Evolutionary conservation across 108 stramenopile species (phyloP).

Genomic region (Cylindrotheca fusiformis): DNA sequence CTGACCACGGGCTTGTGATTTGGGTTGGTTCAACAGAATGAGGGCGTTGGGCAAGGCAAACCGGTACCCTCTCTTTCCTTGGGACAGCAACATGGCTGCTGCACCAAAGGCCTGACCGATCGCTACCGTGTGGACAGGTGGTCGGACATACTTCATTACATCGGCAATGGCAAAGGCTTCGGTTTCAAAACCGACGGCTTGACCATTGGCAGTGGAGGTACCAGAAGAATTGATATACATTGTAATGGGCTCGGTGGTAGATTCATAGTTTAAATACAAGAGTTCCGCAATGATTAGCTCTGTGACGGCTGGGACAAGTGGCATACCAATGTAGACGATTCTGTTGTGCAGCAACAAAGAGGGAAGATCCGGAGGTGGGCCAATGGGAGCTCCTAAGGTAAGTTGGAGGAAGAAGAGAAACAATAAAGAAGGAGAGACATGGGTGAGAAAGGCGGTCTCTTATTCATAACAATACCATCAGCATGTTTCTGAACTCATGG

Average conservation of each 20-base stretch:
- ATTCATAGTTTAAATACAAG: constrained; percentile 94
- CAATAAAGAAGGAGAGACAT: constrained; percentile 12
- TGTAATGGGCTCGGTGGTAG: constrained; percentile 83
- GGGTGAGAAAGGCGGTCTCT: not conserved
- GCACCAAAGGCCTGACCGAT: constrained; percentile 97
- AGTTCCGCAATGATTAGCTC: constrained; percentile 96
- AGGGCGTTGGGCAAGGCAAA: constrained; percentile 93
- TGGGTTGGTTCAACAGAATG: constrained; percentile 95
- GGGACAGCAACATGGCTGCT: constrained; percentile 94
- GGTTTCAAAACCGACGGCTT: constrained; percentile 94
- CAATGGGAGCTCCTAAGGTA: constrained; percentile 73
- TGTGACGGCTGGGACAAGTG: constrained; percentile 94
- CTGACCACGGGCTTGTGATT: constrained; percentile 90
- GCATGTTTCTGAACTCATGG: not conserved
- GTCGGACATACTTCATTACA: constrained; percentile 96
- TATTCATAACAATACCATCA: not conserved
- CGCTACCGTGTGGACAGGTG: constrained; percentile 94
- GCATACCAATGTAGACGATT: constrained; percentile 99
- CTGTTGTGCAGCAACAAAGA: constrained; percentile 96
- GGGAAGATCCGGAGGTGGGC: constrained; percentile 98
- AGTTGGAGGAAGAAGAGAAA: constrained; percentile 4
- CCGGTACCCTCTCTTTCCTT: constrained; percentile 91
- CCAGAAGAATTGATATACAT: constrained; percentile 98
- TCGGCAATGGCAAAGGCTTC: constrained; percentile 99
- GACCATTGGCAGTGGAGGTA: constrained; percentile 88